phyloP scores from a whole-genome alignment of 352 stramenopile species.

The Pythium pyrilobum region DNA sequence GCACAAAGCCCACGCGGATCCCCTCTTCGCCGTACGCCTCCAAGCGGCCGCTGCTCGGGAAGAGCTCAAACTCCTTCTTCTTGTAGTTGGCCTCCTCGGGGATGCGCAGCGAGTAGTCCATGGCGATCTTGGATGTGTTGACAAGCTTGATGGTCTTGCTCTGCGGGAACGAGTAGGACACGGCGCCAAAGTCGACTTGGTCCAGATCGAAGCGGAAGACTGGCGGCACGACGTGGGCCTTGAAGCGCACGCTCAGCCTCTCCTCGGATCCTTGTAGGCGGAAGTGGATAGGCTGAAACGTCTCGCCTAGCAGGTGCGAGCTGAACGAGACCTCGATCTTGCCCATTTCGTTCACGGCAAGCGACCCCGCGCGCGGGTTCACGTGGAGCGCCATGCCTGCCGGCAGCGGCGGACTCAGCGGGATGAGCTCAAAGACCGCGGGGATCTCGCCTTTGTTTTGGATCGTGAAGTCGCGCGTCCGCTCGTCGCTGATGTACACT shows the following conservation, averaged over 20 bases:
- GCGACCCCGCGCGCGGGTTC: slow-evolving; percentile 37
- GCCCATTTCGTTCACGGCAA: slow-evolving; percentile 72
- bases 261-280: slow-evolving; percentile 85
- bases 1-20: slow-evolving; percentile 85
- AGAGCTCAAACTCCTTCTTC: slow-evolving; percentile 88
- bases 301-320: slow-evolving; percentile 83
- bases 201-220: slow-evolving; percentile 92
- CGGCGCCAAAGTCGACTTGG: slow-evolving; percentile 88
- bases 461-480: slow-evolving; percentile 88
- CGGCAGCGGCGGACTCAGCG: slow-evolving; percentile 25
- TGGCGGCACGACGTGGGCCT: slow-evolving; percentile 89
- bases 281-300: slow-evolving; percentile 83
- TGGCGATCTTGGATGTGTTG: slow-evolving; percentile 93
- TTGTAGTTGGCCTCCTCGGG: slow-evolving; percentile 90
- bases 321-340: slow-evolving; percentile 87
- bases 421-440: slow-evolving; percentile 64
- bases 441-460: slow-evolving; percentile 94
- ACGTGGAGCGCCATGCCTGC: slow-evolving; percentile 38
- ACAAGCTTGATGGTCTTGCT: slow-evolving; percentile 69
- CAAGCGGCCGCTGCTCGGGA: slow-evolving; percentile 67
- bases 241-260: slow-evolving; percentile 74
- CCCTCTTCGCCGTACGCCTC: slow-evolving; percentile 75
- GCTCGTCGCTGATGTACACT: slow-evolving; percentile 90
- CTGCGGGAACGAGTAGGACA: slow-evolving; percentile 91
- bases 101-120: slow-evolving; percentile 87